Percentiles rank a stretch among this genome's conserved stretches.
Conservation (phyloP, 2,329 filamentous ascomycete genomes). For the Arthrobotrys sphaeroides region DNA sequence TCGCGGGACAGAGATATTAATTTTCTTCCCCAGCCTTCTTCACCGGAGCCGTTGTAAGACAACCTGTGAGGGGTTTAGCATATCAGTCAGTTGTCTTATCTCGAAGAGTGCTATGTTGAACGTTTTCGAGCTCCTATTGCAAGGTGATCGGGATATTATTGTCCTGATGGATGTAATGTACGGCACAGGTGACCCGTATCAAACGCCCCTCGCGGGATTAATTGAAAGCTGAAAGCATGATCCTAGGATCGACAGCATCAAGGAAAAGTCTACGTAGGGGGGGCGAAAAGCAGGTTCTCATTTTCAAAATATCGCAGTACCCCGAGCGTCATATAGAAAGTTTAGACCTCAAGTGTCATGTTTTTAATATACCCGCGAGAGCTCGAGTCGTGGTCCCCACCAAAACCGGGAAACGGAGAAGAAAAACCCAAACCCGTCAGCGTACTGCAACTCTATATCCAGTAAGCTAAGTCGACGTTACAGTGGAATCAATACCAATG, state of each 20-base stretch:
- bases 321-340: background rate
- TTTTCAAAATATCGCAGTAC: background rate
- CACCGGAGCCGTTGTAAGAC: slow-evolving; percentile 28
- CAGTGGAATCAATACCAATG: background rate
- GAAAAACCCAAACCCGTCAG: background rate
- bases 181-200: background rate
- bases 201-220: slow-evolving; percentile 8
- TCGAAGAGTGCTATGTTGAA: background rate
- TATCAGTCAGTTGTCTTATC: slow-evolving; percentile 27
- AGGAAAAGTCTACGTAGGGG: slow-evolving; percentile 1
- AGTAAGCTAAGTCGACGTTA: background rate
- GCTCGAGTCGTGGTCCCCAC: background rate
- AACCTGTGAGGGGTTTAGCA: slow-evolving; percentile 16
- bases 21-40: background rate
- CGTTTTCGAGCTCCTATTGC: background rate
- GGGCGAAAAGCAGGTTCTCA: slow-evolving; percentile 16
- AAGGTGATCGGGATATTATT: background rate
- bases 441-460: background rate
- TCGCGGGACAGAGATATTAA: background rate
- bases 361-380: background rate
- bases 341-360: background rate
- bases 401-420: background rate
- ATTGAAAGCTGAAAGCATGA: background rate
- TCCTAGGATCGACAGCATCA: background rate
- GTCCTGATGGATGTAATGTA: background rate